Conservation (phyloP, 306 rosid species). For the Luffa aegyptiaca region DNA sequence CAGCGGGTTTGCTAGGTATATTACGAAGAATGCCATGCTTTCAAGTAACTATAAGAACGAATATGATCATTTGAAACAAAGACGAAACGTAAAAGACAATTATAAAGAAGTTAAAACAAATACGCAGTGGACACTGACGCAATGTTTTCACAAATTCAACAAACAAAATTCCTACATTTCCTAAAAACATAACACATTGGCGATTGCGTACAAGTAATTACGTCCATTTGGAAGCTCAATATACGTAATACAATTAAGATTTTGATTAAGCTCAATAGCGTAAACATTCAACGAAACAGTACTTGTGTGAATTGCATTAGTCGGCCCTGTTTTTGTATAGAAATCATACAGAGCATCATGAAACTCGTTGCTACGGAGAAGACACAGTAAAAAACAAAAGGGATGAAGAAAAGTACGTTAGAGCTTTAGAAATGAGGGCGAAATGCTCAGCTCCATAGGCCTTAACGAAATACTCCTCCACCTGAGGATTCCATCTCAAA, state of each 20-base stretch:
- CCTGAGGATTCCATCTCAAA: conserved; percentile 55
- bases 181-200: not conserved
- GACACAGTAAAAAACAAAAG: not conserved
- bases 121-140: not conserved
- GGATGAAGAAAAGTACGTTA: conserved; percentile 31
- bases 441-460: conserved; percentile 68
- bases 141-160: not conserved
- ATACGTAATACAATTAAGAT: not conserved
- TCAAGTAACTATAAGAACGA: not conserved
- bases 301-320: not conserved
- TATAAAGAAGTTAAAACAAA: not conserved
- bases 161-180: not conserved
- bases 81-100: not conserved
- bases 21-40: not conserved
- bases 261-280: not conserved
- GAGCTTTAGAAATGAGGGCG: conserved; percentile 66
- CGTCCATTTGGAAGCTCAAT: not conserved
- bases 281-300: not conserved
- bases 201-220: not conserved
- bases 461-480: conserved; percentile 49
- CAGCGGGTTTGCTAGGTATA: not conserved
- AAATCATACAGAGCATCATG: not conserved
- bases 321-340: not conserved
- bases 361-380: not conserved
- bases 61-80: not conserved